Percentiles rank a stretch among this genome's conserved stretches.
phyloP scores from a whole-genome alignment of 148 eudicot genomes.

The Simmondsia chinensis region DNA sequence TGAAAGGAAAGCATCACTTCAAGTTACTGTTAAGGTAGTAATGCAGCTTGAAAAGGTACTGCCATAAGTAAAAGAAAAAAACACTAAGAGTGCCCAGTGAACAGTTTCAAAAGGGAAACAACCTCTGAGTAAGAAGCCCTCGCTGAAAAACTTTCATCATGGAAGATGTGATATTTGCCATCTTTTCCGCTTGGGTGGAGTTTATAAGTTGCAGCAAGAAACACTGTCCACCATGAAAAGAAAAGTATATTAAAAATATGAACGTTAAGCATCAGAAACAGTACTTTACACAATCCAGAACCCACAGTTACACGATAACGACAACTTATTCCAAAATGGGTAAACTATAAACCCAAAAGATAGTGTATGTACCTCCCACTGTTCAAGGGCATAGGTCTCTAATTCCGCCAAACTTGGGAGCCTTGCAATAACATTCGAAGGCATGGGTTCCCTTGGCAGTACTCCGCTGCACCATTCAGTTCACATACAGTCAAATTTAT shows the following conservation, averaged over 20 bases:
- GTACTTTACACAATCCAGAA: background rate
- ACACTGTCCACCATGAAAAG: constrained; percentile 38
- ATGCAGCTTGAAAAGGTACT: background rate
- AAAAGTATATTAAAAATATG: background rate
- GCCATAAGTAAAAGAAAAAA: background rate
- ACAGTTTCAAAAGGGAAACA: constrained; percentile 7
- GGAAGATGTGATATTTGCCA: constrained; percentile 73
- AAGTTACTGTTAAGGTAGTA: background rate
- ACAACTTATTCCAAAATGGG: constrained; percentile 5
- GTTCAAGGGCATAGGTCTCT: constrained; percentile 65
- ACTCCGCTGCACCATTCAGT: constrained; percentile 57
- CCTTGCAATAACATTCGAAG: constrained; percentile 45
- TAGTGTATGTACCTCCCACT: constrained; percentile 72
- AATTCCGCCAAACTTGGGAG: constrained; percentile 81
- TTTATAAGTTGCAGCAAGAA: constrained; percentile 92
- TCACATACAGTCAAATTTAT: constrained; percentile 3
- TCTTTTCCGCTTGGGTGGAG: constrained; percentile 66
- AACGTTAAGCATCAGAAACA: background rate
- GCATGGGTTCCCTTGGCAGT: constrained; percentile 84
- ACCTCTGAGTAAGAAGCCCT: constrained; percentile 88
- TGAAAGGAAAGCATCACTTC: constrained; percentile 9
- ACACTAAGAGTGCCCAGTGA: too few relatives aligned
- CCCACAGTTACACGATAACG: constrained; percentile 14
- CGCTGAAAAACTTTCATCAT: constrained; percentile 94
- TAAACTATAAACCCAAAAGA: constrained; percentile 7